Evolutionary conservation across 2,329 filamentous ascomycete species (phyloP).

Genomic region (Pestalotiopsis sp.): DNA sequence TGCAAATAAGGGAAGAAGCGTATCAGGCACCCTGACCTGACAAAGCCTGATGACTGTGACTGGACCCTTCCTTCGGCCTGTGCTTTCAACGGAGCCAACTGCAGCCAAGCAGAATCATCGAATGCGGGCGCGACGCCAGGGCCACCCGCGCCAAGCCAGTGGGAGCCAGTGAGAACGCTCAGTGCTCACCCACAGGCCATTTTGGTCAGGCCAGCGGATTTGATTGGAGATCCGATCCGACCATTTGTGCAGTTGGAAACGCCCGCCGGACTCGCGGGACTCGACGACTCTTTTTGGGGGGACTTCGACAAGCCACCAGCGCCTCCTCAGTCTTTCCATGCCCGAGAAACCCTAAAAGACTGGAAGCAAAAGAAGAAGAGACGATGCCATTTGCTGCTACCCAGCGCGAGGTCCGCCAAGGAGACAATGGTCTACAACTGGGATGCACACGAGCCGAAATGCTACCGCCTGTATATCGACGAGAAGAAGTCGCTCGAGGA

Average conservation of each 20-base stretch:
- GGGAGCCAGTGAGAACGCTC: no score
- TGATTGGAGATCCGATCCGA: neutral
- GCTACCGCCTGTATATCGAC: constrained; percentile 71
- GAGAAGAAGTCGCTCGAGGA: constrained; percentile 75
- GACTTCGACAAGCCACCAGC: neutral
- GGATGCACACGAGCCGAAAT: constrained; percentile 45
- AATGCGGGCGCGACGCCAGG: neutral
- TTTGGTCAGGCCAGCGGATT: neutral
- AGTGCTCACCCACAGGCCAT: no score
- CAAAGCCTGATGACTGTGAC: no score
- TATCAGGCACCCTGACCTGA: neutral
- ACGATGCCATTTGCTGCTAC: neutral
- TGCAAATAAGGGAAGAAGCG: neutral
- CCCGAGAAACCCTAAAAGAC: no score
- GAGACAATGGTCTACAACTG: constrained; percentile 49
- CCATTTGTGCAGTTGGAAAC: constrained; percentile 1
- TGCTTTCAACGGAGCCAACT: no score
- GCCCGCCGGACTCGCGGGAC: neutral
- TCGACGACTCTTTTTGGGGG: neutral
- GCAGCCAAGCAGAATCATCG: neutral
- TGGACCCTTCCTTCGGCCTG: no score
- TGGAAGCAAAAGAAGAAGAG: no score
- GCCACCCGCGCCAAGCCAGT: neutral
- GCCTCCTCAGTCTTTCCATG: neutral
- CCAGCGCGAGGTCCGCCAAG: neutral